Base-by-base conservation (phyloP, 345 rosid genomes). In the Citrus hindsii region DNA sequence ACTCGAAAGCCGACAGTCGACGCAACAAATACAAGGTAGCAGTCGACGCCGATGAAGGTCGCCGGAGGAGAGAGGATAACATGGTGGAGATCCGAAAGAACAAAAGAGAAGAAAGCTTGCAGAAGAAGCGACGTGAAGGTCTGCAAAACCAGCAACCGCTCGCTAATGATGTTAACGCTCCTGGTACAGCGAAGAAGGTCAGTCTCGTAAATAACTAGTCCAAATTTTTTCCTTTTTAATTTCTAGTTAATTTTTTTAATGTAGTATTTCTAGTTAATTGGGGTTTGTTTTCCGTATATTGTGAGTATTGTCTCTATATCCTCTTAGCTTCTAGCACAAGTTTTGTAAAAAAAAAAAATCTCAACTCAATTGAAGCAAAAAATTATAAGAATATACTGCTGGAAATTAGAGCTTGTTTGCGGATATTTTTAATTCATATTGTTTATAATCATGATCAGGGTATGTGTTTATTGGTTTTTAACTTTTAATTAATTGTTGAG, bases 71-170 rank as follows among this genome's bases (percentile, higher is more conserved):
- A 69, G 98, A 94, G 83, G 98, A 94, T 71, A 90, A 91, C 83
- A 87, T 94, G 97, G 97, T 94, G 64, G 98, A 94, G 94, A 94
- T 94, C 93, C 88, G 98, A 25, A 94, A 94, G 88, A 94, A 55
- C 64, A 89, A 90, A 66, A 83, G 97, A 64, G 98, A 94, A 76
- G 98, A 94, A 84, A 91, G 94, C 90, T 84, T 94, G 75, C 90
- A 86, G 82, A 94, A 94, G 89, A 94, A 94, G 84, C 87, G 98
- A 19, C 95, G 98, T 2, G 98, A 94, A 68, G 95, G 93, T 32
- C 84, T 94, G 21, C 95, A 87, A 76, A 79, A 90, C 14, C 94
- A 87, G 82, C 81, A 77, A 28, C 71, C 83, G 53, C 81, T 89
- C 24, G 75, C 92, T 69, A 68, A 89, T 7, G 46, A 89, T 6